Percentiles rank a stretch among this genome's conserved stretches.
These are phyloP conservation scores for Flaveria brownii DNA, from an alignment of 129 eudicot species.

Conservation along the genomic window DNA sequence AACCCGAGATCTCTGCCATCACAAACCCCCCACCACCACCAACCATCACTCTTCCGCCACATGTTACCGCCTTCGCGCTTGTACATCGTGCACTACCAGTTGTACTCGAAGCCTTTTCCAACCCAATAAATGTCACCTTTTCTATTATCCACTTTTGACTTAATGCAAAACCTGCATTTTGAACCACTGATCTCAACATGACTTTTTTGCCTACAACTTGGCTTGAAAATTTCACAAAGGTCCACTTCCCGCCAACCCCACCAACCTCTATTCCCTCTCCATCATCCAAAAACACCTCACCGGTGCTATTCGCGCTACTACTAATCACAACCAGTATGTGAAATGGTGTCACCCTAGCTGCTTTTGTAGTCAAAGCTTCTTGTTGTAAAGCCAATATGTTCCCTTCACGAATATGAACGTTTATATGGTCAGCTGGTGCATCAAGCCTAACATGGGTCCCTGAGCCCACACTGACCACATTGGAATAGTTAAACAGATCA, in stretches of 20 bases:
- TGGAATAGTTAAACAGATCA: conserved; percentile 61
- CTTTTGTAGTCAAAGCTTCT: conserved; percentile 65
- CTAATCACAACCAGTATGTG: conserved; percentile 57
- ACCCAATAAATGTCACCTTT: conserved; percentile 64
- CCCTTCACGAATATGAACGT: conserved; percentile 79
- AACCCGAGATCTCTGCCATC: conserved; percentile 37
- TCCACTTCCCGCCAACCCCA: conserved; percentile 58
- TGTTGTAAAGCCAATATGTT: conserved; percentile 73
- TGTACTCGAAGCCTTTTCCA: conserved; percentile 33
- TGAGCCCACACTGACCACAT: conserved; percentile 32
- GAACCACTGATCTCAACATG: conserved; percentile 49
- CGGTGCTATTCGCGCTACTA: conserved; percentile 45
- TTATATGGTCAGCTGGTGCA: conserved; percentile 71
- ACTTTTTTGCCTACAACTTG: conserved; percentile 23
- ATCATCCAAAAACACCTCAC: conserved; percentile 79
- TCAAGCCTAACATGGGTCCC: conserved; percentile 50
- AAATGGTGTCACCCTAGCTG: conserved; percentile 56
- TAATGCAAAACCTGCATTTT: conserved; percentile 54
- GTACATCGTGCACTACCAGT: conserved; percentile 10
- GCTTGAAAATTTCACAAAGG: conserved; percentile 43
- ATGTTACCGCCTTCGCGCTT: background rate
- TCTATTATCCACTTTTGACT: conserved; percentile 55
- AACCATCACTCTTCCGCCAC: background rate
- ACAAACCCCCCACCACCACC: conserved; percentile 42
- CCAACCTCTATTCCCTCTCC: conserved; percentile 64